A percentile compares a stretch with the other conserved stretches of the same genome.
phyloP scores from a whole-genome alignment of 2,329 filamentous ascomycete genomes.

The Cladosporium sp. region DNA sequence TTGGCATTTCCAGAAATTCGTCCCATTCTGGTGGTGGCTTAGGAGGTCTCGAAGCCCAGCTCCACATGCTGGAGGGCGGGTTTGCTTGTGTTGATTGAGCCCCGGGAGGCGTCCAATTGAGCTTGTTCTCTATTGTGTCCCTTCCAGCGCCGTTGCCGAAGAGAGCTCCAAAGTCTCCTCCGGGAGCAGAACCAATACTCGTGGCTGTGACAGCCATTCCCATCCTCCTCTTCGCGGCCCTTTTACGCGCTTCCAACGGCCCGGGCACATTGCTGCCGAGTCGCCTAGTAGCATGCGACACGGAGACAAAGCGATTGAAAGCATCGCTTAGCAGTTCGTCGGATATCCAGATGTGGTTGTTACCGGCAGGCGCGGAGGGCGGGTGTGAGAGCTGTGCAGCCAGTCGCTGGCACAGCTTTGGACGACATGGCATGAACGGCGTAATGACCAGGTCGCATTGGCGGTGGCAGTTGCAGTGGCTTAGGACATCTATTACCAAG shows the following conservation, averaged over 20 bases:
- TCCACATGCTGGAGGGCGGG: not conserved
- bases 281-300: slow-evolving; percentile 37
- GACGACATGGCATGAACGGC: slow-evolving; percentile 24
- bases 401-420: slow-evolving; percentile 12
- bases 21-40: not conserved
- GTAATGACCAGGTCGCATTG: slow-evolving; percentile 8
- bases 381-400: slow-evolving; percentile 14
- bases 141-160: slow-evolving; percentile 21
- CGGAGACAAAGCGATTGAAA: slow-evolving; percentile 49
- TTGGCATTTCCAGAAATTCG: slow-evolving; percentile 8
- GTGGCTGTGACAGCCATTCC: slow-evolving; percentile 27
- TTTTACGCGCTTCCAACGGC: slow-evolving; percentile 57
- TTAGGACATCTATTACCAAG: not conserved
- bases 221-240: slow-evolving; percentile 54
- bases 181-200: slow-evolving; percentile 1
- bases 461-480: not conserved
- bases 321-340: slow-evolving; percentile 52
- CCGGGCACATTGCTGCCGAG: slow-evolving; percentile 57
- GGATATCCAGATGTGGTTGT: slow-evolving; percentile 48
- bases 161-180: slow-evolving; percentile 26
- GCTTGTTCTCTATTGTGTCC: slow-evolving; percentile 16
- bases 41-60: not conserved
- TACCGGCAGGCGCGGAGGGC: not conserved
- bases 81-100: slow-evolving; percentile 3
- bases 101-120: slow-evolving; percentile 24